Evolutionary conservation across 768 basidiomycete genomes (phyloP), one percentile per base, ranked within the genome.

Genomic region (Amanita fuliginea): DNA sequence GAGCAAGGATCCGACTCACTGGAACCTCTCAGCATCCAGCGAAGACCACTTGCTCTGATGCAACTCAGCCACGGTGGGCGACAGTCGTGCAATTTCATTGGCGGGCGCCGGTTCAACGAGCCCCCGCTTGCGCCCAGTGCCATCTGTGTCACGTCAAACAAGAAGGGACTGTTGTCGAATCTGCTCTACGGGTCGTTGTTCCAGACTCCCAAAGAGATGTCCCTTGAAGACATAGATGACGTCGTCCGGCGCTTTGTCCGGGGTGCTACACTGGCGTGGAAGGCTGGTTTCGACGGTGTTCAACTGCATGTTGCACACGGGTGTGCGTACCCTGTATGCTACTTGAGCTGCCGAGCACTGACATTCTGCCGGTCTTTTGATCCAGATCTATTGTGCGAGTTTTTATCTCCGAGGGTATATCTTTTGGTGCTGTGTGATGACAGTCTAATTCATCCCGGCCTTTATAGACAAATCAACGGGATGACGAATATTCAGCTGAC

Each of bases 241-340:
- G 74, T 81, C 5, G 73, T 89, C 0, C 66, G 69, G 1, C 67
- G 64, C 6, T 97, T 95, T 57, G 73, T 84, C 2, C 65, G 67
- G 35, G 87, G 83, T 4, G 87, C 91, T 0, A 58, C 64, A 36
- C 56, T 86, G 28, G 89, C 88, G 7, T 62, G 70, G 14, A 60
- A 74, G 47, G 67, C 83, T 35, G 89, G 88, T 0, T 94, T 92
- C 60, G 88, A 95, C 54, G 93, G 94, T 0, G 67, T 95, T 3
- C 78, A 96, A 58, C 53, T 97, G 8, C 94, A 96, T 61, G 83
- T 72, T 21, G 83, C 83, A 1, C 91, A 94, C 63, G 91, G 91
- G 33, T 93, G 86, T 89, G 48, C 63, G 86, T 76, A 32, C 4
- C 26, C 28, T 16, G 16, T 51, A 3, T 10, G 13, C 19, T 18